Evolutionary conservation across 192 early-diverging fungal genomes (phyloP).

Genomic region (Gonapodya prolifera): DNA sequence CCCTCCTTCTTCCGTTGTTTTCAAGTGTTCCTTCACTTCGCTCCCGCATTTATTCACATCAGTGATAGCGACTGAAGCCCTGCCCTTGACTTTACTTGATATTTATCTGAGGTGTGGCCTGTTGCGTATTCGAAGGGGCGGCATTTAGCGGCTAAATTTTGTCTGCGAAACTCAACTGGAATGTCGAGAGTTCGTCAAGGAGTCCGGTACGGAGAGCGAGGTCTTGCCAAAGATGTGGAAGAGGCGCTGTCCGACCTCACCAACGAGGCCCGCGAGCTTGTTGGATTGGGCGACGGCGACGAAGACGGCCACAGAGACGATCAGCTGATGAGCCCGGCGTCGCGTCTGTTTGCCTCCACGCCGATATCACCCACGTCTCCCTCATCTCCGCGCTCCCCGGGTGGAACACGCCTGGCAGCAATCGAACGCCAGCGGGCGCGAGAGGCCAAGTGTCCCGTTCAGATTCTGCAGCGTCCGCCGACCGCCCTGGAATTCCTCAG

Average conservation of each 20-base stretch:
- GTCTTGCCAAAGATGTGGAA: not conserved
- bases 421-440: not conserved
- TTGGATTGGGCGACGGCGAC: not conserved
- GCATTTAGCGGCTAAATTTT: too few relatives aligned
- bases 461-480: conserved; percentile 11
- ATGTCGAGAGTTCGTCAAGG: not conserved
- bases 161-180: too few relatives aligned
- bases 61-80: too few relatives aligned
- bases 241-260: not conserved
- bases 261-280: not conserved
- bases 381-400: not conserved
- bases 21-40: too few relatives aligned
- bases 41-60: too few relatives aligned
- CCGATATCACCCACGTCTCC: not conserved
- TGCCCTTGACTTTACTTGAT: too few relatives aligned
- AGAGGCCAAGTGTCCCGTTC: conserved; percentile 9
- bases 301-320: not conserved
- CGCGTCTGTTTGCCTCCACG: not conserved
- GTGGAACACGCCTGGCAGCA: not conserved
- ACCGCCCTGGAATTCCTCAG: conserved; percentile 23
- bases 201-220: not conserved
- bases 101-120: too few relatives aligned
- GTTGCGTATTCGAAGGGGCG: too few relatives aligned
- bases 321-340: not conserved
- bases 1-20: too few relatives aligned